Percentiles rank a stretch among this genome's conserved stretches.
These are phyloP conservation scores for Ceratocystis harringtonii DNA, from an alignment of 2,329 filamentous ascomycete genomes.

Conservation along the genomic window DNA sequence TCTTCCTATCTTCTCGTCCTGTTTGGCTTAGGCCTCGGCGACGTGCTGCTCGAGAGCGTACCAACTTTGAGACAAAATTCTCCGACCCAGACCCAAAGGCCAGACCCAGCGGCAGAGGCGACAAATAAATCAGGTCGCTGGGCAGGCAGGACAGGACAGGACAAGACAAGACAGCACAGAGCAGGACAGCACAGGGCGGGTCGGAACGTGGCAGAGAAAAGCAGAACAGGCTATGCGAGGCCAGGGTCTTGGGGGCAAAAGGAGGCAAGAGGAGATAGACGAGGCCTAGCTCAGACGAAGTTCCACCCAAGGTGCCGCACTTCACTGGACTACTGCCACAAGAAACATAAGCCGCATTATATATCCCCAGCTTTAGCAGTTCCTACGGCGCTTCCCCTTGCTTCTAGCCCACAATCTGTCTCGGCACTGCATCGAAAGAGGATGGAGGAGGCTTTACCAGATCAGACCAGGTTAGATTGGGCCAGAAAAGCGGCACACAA, in stretches of 20 bases:
- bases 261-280: too few species aligned
- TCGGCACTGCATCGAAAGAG: background rate
- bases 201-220: too few species aligned
- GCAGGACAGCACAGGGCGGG: too few species aligned
- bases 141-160: background rate
- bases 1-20: background rate
- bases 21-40: background rate
- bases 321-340: too few species aligned
- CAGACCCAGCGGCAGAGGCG: background rate
- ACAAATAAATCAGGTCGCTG: background rate
- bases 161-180: background rate
- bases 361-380: background rate
- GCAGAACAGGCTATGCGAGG: too few species aligned
- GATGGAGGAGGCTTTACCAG: background rate
- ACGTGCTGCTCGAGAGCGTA: background rate
- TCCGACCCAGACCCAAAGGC: background rate
- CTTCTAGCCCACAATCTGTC: background rate
- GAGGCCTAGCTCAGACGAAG: too few species aligned
- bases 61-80: constrained; percentile 6
- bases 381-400: background rate
- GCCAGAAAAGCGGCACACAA: background rate
- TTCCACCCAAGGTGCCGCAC: too few species aligned
- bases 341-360: background rate
- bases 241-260: too few species aligned
- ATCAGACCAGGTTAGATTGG: background rate